These are phyloP conservation scores for Termitomyces sp. DNA, from an alignment of 768 basidiomycete species.

Conservation along the genomic window DNA sequence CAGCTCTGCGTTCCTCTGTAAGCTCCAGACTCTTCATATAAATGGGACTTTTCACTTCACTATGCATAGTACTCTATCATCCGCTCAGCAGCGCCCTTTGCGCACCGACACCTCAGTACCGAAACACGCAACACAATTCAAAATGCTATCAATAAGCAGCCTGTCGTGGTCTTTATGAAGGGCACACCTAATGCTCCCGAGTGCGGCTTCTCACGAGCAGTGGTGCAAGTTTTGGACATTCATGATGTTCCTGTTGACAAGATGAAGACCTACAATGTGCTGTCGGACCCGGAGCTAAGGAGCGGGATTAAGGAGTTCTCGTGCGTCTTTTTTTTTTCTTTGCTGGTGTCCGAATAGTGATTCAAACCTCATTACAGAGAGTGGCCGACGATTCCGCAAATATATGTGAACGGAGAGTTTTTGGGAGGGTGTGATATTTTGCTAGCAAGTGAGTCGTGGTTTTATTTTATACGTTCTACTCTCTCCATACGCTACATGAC, in stretches of 20 bases:
- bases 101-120: constrained; percentile 48
- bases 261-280: constrained; percentile 85
- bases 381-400: constrained; percentile 97
- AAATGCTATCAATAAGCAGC: constrained; percentile 65
- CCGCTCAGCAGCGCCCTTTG: constrained; percentile 22
- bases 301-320: constrained; percentile 93
- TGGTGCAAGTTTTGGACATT: constrained; percentile 82
- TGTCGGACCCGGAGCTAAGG: constrained; percentile 81
- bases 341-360: neutral
- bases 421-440: constrained; percentile 97
- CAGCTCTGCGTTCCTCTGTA: constrained; percentile 41
- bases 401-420: constrained; percentile 94
- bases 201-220: constrained; percentile 95
- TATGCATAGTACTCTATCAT: constrained; percentile 25
- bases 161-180: constrained; percentile 98
- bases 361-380: constrained; percentile 47
- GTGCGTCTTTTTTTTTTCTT: constrained; percentile 45
- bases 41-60: neutral
- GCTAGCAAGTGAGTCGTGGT: constrained; percentile 65
- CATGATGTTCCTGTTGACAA: constrained; percentile 79
- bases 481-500: neutral
- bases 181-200: constrained; percentile 83
- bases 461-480: constrained; percentile 6
- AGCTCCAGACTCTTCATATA: constrained; percentile 5
- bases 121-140: constrained; percentile 62